Evolutionary conservation across 2,329 filamentous ascomycete genomes (phyloP).

Genomic region (Sporothrix sp.): DNA sequence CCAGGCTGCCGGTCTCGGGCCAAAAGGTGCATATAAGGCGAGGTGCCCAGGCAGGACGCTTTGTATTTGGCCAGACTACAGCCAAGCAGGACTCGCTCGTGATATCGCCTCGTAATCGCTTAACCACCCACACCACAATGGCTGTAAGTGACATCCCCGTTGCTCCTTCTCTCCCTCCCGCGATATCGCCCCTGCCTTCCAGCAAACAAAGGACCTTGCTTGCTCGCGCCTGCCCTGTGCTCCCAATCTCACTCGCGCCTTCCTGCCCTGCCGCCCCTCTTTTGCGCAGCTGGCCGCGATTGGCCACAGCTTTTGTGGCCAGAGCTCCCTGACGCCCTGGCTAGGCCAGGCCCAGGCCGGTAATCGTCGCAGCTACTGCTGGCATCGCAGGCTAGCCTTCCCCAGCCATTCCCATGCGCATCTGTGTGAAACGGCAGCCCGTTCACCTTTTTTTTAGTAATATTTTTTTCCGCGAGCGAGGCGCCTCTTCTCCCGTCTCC

Average conservation of each 20-base stretch:
- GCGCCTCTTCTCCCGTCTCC: neutral
- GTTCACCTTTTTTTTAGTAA: too few relatives aligned
- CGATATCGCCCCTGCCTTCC: neutral
- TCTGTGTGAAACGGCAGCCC: too few relatives aligned
- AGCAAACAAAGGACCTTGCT: too few relatives aligned
- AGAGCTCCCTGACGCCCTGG: slow-evolving; percentile 2
- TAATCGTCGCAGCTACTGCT: too few relatives aligned
- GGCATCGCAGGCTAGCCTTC: too few relatives aligned
- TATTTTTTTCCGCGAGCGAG: too few relatives aligned
- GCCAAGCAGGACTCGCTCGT: too few relatives aligned
- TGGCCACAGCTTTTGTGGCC: neutral
- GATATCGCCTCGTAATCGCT: too few relatives aligned
- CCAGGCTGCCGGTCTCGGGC: neutral
- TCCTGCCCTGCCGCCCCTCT: neutral
- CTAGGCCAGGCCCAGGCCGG: too few relatives aligned
- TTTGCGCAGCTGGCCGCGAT: neutral
- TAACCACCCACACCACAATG: neutral
- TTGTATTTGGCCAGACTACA: too few relatives aligned
- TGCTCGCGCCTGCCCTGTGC: neutral
- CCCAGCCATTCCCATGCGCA: too few relatives aligned
- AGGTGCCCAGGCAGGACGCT: too few relatives aligned
- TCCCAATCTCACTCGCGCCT: neutral
- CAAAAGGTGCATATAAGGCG: neutral
- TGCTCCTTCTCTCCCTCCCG: neutral
- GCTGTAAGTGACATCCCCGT: slow-evolving; percentile 2